These are phyloP conservation scores for Podaxis sp. DNA, from an alignment of 768 basidiomycete genomes.

Conservation along the genomic window DNA sequence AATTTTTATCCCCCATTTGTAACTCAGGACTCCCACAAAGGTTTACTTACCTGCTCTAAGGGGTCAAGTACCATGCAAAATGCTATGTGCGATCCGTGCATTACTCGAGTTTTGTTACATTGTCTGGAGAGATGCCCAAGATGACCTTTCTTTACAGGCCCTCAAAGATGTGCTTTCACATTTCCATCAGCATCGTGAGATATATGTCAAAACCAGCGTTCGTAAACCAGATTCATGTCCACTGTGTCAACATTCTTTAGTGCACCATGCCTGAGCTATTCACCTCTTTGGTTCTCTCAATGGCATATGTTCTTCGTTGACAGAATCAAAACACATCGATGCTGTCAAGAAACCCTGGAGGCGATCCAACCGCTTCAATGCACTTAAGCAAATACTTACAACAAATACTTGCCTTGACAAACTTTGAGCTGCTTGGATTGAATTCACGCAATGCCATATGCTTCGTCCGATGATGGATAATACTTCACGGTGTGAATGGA, in stretches of 20 bases:
- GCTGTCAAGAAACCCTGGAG: constrained; percentile 16
- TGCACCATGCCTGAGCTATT: constrained; percentile 13
- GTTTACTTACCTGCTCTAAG: constrained; percentile 23
- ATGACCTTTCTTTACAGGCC: neutral
- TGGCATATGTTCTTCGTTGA: constrained; percentile 22
- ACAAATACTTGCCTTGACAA: constrained; percentile 23
- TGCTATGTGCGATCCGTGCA: constrained; percentile 22
- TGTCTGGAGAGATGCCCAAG: constrained; percentile 18
- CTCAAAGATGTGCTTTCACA: constrained; percentile 20
- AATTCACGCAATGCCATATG: too few relatives aligned
- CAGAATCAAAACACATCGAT: constrained; percentile 22
- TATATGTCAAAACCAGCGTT: constrained; percentile 24
- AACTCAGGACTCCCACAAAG: constrained; percentile 2
- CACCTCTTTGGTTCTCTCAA: constrained; percentile 17
- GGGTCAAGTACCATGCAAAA: constrained; percentile 18
- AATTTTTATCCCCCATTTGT: neutral
- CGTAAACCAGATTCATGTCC: neutral
- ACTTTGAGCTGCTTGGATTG: neutral
- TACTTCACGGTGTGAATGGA: too few relatives aligned
- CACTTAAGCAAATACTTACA: constrained; percentile 25
- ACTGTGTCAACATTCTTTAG: constrained; percentile 12
- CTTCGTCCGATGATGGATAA: too few relatives aligned
- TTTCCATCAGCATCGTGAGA: constrained; percentile 30
- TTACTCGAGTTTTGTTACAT: constrained; percentile 36
- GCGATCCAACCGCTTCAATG: constrained; percentile 12